Percentiles rank a stretch among this genome's conserved stretches.
phyloP scores from a whole-genome alignment of 2,329 filamentous ascomycete genomes.

The Exophiala spinifera region DNA sequence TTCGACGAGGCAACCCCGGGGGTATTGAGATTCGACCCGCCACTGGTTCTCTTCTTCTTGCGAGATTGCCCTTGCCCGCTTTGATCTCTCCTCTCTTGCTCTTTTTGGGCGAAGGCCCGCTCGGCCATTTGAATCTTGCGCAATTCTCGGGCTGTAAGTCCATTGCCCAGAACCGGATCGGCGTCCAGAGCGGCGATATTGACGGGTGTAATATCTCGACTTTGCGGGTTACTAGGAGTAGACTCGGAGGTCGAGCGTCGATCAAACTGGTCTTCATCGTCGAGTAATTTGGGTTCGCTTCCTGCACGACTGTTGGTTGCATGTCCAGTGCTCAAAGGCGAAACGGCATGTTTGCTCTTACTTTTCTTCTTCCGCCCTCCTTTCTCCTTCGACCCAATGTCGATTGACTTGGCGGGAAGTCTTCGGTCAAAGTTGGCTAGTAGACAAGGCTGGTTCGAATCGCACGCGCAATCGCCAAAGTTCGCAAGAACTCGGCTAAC shows the following conservation, averaged over 20 bases:
- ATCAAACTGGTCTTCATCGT: constrained; percentile 57
- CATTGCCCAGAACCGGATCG: constrained; percentile 41
- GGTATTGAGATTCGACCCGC: constrained; percentile 52
- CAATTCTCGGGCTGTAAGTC: constrained; percentile 60
- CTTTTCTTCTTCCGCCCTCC: constrained; percentile 51
- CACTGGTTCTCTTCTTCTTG: constrained; percentile 57
- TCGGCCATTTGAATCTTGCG: constrained; percentile 63
- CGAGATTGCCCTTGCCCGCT: constrained; percentile 42
- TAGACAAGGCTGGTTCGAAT: constrained; percentile 37
- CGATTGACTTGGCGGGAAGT: constrained; percentile 34
- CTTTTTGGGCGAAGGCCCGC: constrained; percentile 60
- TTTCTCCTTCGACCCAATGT: constrained; percentile 39
- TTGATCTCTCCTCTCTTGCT: constrained; percentile 53
- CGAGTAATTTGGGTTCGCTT: constrained; percentile 53
- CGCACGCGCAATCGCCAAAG: constrained; percentile 50
- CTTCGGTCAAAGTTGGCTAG: constrained; percentile 46
- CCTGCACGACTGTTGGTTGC: constrained; percentile 58
- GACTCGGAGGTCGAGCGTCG: constrained; percentile 58
- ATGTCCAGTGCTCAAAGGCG: constrained; percentile 53
- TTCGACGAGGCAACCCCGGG: constrained; percentile 39
- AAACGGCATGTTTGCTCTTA: constrained; percentile 46
- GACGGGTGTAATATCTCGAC: constrained; percentile 61
- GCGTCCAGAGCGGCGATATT: constrained; percentile 45
- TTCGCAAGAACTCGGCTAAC: constrained; percentile 49
- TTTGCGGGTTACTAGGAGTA: constrained; percentile 53